Evolutionary conservation across 2,329 filamentous ascomycete species (phyloP).

Genomic region (Allantophomopsis lycopodina): DNA sequence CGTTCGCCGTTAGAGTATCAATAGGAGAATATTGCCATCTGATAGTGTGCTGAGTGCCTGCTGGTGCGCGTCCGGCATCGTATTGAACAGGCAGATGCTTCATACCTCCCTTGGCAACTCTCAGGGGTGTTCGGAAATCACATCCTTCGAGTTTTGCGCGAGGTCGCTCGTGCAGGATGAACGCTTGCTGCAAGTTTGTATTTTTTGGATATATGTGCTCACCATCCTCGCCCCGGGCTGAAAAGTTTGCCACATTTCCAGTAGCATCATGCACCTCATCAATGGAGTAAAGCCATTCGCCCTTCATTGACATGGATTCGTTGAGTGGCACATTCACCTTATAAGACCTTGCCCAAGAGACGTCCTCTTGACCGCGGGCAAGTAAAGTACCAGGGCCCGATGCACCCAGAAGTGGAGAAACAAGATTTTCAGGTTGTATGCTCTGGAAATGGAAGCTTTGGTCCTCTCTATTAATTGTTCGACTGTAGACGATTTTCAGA

Average conservation of each 20-base stretch:
- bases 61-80: conserved; percentile 40
- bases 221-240: conserved; percentile 49
- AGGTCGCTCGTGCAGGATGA: conserved; percentile 79
- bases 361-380: conserved; percentile 44
- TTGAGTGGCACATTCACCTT: conserved; percentile 73
- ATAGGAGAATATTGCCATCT: conserved; percentile 74
- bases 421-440: conserved; percentile 77
- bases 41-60: conserved; percentile 53
- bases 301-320: conserved; percentile 69
- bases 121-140: conserved; percentile 66
- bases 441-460: conserved; percentile 85
- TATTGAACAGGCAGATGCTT: conserved; percentile 60
- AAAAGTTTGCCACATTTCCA: conserved; percentile 74
- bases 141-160: conserved; percentile 59
- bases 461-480: conserved; percentile 71
- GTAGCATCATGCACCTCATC: conserved; percentile 87
- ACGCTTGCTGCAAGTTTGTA: conserved; percentile 57
- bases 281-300: conserved; percentile 79
- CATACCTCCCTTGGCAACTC: conserved; percentile 63
- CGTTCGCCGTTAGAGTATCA: conserved; percentile 51
- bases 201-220: conserved; percentile 43
- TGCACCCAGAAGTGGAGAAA: conserved; percentile 59
- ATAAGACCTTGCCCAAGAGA: conserved; percentile 69
- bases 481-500: conserved; percentile 83
- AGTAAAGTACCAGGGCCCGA: conserved; percentile 42